These are phyloP conservation scores for Penicillium riverlandense DNA, from an alignment of 495 filamentous ascomycete species.

Conservation along the genomic window DNA sequence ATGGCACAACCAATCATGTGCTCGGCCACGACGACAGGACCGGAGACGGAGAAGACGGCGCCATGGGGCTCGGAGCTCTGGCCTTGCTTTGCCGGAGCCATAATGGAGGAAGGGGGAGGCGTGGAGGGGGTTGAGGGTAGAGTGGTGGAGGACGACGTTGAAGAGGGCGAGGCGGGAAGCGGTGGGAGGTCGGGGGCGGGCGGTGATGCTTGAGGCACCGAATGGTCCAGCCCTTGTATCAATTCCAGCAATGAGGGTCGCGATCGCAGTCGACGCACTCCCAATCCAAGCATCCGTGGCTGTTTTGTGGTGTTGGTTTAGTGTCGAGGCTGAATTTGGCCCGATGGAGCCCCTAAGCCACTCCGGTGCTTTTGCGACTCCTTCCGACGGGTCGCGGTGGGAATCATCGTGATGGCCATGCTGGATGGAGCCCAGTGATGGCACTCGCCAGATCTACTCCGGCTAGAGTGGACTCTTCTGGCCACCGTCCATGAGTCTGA, in stretches of 20 bases:
- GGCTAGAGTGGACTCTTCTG: too few species aligned
- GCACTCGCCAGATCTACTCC: too few species aligned
- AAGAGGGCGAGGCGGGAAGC: conserved; percentile 46
- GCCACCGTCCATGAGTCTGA: too few species aligned
- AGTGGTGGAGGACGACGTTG: conserved; percentile 28
- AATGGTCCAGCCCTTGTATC: conserved; percentile 38
- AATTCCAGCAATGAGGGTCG: conserved; percentile 70
- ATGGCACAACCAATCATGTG: conserved; percentile 99
- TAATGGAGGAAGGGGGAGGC: conserved; percentile 37
- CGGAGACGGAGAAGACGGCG: conserved; percentile 45
- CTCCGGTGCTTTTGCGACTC: background rate
- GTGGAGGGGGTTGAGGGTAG: conserved; percentile 28
- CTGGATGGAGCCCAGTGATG: too few species aligned
- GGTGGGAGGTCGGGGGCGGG: conserved; percentile 42
- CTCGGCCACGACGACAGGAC: conserved; percentile 94
- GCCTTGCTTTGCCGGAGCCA: conserved; percentile 50
- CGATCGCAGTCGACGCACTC: conserved; percentile 53
- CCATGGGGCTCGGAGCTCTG: conserved; percentile 31
- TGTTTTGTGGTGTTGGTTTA: conserved; percentile 1
- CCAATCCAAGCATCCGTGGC: conserved; percentile 49
- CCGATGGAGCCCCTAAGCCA: background rate
- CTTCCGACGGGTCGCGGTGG: too few species aligned
- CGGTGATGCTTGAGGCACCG: conserved; percentile 22
- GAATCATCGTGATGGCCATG: too few species aligned
- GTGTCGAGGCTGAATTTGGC: background rate